A percentile compares a stretch with the other conserved stretches of the same genome.
phyloP scores from a whole-genome alignment of 2,329 filamentous ascomycete species.

The Pseudocercospora fijiensis region DNA sequence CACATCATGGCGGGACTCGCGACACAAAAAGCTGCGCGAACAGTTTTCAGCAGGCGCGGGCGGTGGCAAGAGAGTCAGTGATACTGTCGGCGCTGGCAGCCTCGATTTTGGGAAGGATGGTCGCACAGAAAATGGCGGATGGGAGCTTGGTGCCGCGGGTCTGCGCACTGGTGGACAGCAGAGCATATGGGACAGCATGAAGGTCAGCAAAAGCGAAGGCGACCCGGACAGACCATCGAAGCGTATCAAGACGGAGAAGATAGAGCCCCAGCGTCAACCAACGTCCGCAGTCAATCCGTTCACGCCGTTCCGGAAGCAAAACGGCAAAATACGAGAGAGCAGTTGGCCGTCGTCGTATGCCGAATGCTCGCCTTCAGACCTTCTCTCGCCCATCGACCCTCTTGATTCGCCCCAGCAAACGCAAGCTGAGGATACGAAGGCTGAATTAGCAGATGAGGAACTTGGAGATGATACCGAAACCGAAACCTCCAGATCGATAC shows the following conservation, averaged over 20 bases:
- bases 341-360: conserved; percentile 33
- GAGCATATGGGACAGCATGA: conserved; percentile 40
- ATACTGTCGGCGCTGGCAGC: conserved; percentile 65
- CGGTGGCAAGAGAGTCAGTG: conserved; percentile 59
- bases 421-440: not conserved
- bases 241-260: conserved; percentile 22
- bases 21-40: conserved; percentile 65
- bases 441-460: not conserved
- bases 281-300: conserved; percentile 35
- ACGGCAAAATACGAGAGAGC: conserved; percentile 35
- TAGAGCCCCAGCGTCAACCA: conserved; percentile 18
- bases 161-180: conserved; percentile 51
- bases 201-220: conserved; percentile 27
- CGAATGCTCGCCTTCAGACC: conserved; percentile 34
- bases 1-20: conserved; percentile 69
- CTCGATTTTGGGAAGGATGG: conserved; percentile 54
- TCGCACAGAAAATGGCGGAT: conserved; percentile 54
- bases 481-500: not conserved
- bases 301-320: conserved; percentile 32
- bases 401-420: conserved; percentile 1
- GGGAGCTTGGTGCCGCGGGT: conserved; percentile 49
- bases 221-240: conserved; percentile 17
- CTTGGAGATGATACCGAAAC: not conserved
- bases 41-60: conserved; percentile 64
- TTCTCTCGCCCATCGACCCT: conserved; percentile 32